Percentiles rank a stretch among this genome's conserved stretches.
Conservation (phyloP, 495 filamentous ascomycete species). For the Penicillium steckii region DNA sequence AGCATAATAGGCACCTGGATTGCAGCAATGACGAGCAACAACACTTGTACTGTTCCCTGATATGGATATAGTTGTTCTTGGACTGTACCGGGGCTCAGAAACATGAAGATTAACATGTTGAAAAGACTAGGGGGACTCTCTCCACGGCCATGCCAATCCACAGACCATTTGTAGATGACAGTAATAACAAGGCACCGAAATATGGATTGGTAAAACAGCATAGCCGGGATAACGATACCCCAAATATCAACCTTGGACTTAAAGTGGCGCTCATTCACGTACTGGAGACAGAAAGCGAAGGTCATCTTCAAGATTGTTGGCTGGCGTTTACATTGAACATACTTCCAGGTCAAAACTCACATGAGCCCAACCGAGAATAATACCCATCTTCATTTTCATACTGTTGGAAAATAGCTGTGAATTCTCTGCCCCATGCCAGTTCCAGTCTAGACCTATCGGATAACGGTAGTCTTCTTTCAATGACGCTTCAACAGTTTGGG, state of each 20-base stretch:
- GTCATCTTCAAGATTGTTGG: no score
- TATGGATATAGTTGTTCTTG: slow-evolving; percentile 72
- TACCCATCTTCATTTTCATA: slow-evolving; percentile 99
- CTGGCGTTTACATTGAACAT: no score
- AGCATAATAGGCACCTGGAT: slow-evolving; percentile 86
- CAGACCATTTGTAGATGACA: slow-evolving; percentile 95
- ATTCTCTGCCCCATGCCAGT: slow-evolving; percentile 94
- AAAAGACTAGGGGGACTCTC: slow-evolving; percentile 75
- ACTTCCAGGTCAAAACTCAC: no score
- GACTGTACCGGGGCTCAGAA: slow-evolving; percentile 79
- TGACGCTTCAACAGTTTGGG: slow-evolving; percentile 58
- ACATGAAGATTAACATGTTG: slow-evolving; percentile 99
- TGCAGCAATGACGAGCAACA: slow-evolving; percentile 78
- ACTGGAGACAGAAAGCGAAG: slow-evolving; percentile 89
- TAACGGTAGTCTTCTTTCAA: slow-evolving; percentile 76
- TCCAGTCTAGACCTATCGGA: slow-evolving; percentile 95
- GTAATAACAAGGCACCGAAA: slow-evolving; percentile 94
- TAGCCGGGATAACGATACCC: slow-evolving; percentile 94
- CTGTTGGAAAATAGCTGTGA: slow-evolving; percentile 92
- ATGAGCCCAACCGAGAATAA: slow-evolving; percentile 92
- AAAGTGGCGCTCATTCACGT: slow-evolving; percentile 91
- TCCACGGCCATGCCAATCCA: slow-evolving; percentile 76
- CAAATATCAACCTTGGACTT: slow-evolving; percentile 91
- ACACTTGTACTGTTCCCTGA: slow-evolving; percentile 70
- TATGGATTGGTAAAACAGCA: slow-evolving; percentile 99